phyloP scores from a whole-genome alignment of 2,329 filamentous ascomycete genomes.

The Aspergillus amoenus region DNA sequence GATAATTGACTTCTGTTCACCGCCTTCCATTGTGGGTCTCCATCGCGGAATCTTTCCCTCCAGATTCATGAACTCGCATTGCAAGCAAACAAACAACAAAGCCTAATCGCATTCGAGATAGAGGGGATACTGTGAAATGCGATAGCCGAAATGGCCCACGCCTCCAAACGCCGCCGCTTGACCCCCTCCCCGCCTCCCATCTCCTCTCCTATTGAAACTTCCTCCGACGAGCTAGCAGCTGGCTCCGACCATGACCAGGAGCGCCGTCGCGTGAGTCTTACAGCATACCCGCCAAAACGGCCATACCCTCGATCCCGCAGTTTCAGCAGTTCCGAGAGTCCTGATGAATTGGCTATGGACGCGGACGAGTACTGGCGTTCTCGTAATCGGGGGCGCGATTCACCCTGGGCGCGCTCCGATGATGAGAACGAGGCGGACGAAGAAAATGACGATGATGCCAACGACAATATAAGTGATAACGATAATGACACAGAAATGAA shows the following conservation, averaged over 20 bases:
- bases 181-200: conserved; percentile 21
- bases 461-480: background rate
- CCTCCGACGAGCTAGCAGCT: conserved; percentile 41
- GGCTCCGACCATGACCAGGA: conserved; percentile 37
- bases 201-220: conserved; percentile 34
- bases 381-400: conserved; percentile 28
- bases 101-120: background rate
- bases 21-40: conserved; percentile 5
- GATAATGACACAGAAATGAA: conserved; percentile 5
- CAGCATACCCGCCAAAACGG: conserved; percentile 30
- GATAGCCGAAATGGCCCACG: conserved; percentile 14
- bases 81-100: background rate
- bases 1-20: background rate
- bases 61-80: background rate
- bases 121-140: background rate
- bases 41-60: conserved; percentile 1
- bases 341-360: conserved; percentile 48
- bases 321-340: conserved; percentile 37
- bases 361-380: conserved; percentile 37
- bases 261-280: conserved; percentile 38
- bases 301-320: conserved; percentile 26
- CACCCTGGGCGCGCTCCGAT: conserved; percentile 15
- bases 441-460: background rate
- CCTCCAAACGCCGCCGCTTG: conserved; percentile 33
- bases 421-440: conserved; percentile 10